Percentiles rank a stretch among this genome's conserved stretches.
phyloP scores from a whole-genome alignment of 2,329 filamentous ascomycete species.

The Cytospora schulzeri region DNA sequence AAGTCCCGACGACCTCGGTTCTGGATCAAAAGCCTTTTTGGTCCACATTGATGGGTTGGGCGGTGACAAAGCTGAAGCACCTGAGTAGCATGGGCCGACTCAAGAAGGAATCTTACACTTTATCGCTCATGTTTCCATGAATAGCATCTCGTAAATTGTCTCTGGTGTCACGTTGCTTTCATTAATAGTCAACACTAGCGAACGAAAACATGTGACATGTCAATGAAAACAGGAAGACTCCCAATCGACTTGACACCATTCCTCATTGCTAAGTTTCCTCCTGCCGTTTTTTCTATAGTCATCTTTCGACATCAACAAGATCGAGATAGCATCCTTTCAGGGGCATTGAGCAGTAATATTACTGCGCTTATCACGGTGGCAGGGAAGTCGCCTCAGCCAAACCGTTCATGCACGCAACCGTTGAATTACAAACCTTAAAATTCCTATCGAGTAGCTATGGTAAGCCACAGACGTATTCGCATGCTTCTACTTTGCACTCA shows the following conservation, averaged over 20 bases:
- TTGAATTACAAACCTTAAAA: neutral
- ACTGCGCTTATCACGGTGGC: neutral
- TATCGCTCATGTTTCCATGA: too few species aligned
- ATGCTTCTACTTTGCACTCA: neutral
- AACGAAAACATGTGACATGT: neutral
- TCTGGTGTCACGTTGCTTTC: neutral
- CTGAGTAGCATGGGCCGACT: too few species aligned
- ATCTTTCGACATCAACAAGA: neutral
- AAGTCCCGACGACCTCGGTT: too few species aligned
- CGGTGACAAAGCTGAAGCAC: too few species aligned
- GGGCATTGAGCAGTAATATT: neutral
- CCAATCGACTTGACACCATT: neutral
- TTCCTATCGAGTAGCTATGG: too few species aligned
- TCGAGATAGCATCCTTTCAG: neutral
- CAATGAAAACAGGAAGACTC: neutral
- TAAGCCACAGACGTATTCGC: neutral
- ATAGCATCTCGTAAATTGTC: too few species aligned
- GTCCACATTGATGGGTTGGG: too few species aligned
- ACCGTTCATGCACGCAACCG: neutral
- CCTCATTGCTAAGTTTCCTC: neutral
- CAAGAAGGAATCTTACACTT: too few species aligned
- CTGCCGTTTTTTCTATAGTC: neutral
- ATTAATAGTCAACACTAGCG: neutral
- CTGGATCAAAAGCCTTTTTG: too few species aligned
- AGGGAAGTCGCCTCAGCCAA: too few species aligned